Evolutionary conservation across 2,329 filamentous ascomycete genomes (phyloP).

Genomic region (Ambrosiella cleistominuta): DNA sequence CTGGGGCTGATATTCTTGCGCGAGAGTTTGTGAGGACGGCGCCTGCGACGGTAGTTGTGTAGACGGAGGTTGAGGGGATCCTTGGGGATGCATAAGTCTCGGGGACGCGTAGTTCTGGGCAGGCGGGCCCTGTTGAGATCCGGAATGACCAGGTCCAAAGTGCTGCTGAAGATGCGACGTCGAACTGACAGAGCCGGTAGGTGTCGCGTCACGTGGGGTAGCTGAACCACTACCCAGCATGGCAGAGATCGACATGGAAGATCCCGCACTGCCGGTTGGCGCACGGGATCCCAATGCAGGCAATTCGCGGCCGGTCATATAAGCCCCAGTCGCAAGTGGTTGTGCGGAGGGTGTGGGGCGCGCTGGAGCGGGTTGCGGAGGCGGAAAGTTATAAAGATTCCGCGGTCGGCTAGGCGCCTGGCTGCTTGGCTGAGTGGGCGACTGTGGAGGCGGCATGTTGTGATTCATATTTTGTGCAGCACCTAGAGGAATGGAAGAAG

Average conservation of each 20-base stretch:
- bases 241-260: slow-evolving; percentile 44
- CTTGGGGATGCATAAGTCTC: slow-evolving; percentile 26
- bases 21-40: slow-evolving; percentile 1
- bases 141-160: slow-evolving; percentile 23
- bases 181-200: slow-evolving; percentile 15
- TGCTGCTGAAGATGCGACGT: slow-evolving; percentile 19
- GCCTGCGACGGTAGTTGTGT: neutral
- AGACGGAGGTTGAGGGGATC: neutral
- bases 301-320: slow-evolving; percentile 31
- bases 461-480: slow-evolving; percentile 21
- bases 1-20: slow-evolving; percentile 36
- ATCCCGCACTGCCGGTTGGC: slow-evolving; percentile 24
- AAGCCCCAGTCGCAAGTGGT: slow-evolving; percentile 29
- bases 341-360: slow-evolving; percentile 21
- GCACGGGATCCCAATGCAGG: slow-evolving; percentile 33
- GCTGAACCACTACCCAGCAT: slow-evolving; percentile 29
- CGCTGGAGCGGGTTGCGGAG: slow-evolving; percentile 16
- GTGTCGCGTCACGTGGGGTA: slow-evolving; percentile 26
- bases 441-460: slow-evolving; percentile 29
- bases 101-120: slow-evolving; percentile 37
- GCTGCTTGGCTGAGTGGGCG: slow-evolving; percentile 23
- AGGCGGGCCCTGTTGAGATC: slow-evolving; percentile 24
- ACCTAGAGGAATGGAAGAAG: slow-evolving; percentile 27
- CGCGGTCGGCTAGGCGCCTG: slow-evolving; percentile 11
- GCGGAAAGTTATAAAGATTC: neutral